Percentiles rank a stretch among this genome's conserved stretches.
These are phyloP conservation scores for Mesembryanthemum crystallinum DNA, from an alignment of 148 eudicot species.

Conservation along the genomic window DNA sequence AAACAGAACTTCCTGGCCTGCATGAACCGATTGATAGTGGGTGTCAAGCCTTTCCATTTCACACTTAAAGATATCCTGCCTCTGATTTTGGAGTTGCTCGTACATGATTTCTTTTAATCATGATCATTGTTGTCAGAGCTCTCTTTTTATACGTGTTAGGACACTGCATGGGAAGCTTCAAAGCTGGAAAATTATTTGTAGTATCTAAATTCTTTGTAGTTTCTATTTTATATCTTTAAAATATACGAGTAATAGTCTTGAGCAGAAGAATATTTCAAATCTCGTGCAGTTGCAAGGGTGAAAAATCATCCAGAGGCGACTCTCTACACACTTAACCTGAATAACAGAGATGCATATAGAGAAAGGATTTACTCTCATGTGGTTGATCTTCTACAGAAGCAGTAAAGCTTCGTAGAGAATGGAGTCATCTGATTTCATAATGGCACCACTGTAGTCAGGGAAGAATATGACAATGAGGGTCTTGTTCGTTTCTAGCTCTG, in stretches of 20 bases:
- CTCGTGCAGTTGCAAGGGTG: conserved; percentile 73
- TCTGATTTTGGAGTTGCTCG: too few species aligned
- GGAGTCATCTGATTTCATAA: neutral
- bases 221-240: too few species aligned
- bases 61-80: too few species aligned
- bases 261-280: neutral
- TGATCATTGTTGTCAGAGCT: too few species aligned
- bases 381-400: conserved; percentile 36
- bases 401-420: conserved; percentile 11
- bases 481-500: neutral
- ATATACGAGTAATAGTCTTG: too few species aligned
- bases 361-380: conserved; percentile 60
- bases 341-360: conserved; percentile 55
- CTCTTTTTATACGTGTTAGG: neutral
- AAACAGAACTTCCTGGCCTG: neutral
- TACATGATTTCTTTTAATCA: too few species aligned
- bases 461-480: neutral
- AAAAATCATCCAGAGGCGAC: conserved; percentile 80
- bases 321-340: conserved; percentile 49
- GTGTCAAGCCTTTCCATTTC: too few species aligned
- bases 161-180: neutral
- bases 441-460: neutral
- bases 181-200: neutral
- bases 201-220: too few species aligned
- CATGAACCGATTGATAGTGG: too few species aligned